Evolutionary conservation across 768 basidiomycete genomes (phyloP).

Genomic region (Sporobolomyces pararoseus): DNA sequence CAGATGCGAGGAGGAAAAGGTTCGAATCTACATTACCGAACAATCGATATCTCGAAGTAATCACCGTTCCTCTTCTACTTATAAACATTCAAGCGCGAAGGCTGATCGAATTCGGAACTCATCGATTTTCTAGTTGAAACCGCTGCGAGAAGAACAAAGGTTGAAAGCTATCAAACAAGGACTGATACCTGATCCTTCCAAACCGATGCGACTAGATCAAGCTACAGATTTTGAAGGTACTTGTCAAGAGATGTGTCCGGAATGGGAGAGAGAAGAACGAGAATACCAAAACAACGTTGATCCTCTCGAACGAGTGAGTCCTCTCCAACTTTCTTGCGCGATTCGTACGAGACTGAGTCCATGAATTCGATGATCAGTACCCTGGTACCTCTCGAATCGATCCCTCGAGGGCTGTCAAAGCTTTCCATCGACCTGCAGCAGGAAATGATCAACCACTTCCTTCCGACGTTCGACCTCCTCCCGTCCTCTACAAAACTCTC

Average conservation of each 20-base stretch:
- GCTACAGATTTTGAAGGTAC: constrained; percentile 91
- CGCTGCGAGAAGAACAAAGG: constrained; percentile 48
- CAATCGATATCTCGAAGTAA: constrained; percentile 39
- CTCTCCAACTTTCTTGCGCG: constrained; percentile 23
- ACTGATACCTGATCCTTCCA: constrained; percentile 79
- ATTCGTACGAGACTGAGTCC: too few species aligned
- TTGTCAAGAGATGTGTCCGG: constrained; percentile 89
- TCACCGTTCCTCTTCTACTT: too few species aligned
- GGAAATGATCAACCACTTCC: constrained; percentile 81
- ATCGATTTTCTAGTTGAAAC: constrained; percentile 48
- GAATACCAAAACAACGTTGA: constrained; percentile 84
- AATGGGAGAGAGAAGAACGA: constrained; percentile 84
- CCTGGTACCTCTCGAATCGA: constrained; percentile 77
- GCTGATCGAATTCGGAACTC: too few species aligned
- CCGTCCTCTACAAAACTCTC: constrained; percentile 78
- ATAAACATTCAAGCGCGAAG: too few species aligned
- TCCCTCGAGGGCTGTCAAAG: constrained; percentile 82
- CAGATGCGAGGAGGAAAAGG: constrained; percentile 35
- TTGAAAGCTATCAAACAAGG: constrained; percentile 64
- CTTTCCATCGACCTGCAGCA: constrained; percentile 83
- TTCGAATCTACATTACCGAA: constrained; percentile 33
- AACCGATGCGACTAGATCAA: constrained; percentile 74
- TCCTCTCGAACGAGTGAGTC: constrained; percentile 74
- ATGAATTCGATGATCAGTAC: too few species aligned
- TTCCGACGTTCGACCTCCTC: constrained; percentile 84